Evolutionary conservation across 2,329 filamentous ascomycete species (phyloP), one percentile per base, ranked within the genome.

Genomic region (Knoxdaviesia capensis): DNA sequence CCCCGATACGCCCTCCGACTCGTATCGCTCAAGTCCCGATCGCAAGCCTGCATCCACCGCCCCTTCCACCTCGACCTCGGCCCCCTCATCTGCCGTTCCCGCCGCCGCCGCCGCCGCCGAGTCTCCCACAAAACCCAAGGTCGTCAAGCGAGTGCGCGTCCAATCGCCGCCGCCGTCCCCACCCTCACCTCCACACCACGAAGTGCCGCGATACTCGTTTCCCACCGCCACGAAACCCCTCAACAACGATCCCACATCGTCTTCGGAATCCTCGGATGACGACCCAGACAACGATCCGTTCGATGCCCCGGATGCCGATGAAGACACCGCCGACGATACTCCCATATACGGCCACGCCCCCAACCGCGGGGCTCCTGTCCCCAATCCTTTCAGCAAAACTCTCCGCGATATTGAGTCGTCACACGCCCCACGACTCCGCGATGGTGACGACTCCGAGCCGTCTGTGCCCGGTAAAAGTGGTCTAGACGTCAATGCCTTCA

Each of bases 401-500:
- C 51, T 70, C 33, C 61, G 66, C 37, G 68, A 72, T 40, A 50
- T 69, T 41, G 68, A 72, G 44, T 55, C 54, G 30, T 11, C 31
- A 5, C 31, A 20, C 34, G 36, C 9, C 31, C 34, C 33, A 35
- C n/a, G n/a, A 32, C 7, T 11, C 31, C 39, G 31, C 32, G 29
- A 34, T 10, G 7, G 8, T 6, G 29, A 39, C 6, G 37, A 10
- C n/a, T 20, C 5, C 29, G 10, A 10, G 9, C 4, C 46, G 10
- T 44, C 46, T 7, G 33, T 43, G 7, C 50, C 53, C 4, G 49
- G 49, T 28, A 42, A 39, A 8, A 48, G 53, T 2, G 49, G 48
- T 11, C 58, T 88, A 47, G 80, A 90, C 53, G 83, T 88, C 1
- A 75, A 84, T 53, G 76, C 81, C 6, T 90, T 90, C 59, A 77